These are phyloP conservation scores for Xylariales sp. DNA, from an alignment of 2,329 filamentous ascomycete species.

Conservation along the genomic window DNA sequence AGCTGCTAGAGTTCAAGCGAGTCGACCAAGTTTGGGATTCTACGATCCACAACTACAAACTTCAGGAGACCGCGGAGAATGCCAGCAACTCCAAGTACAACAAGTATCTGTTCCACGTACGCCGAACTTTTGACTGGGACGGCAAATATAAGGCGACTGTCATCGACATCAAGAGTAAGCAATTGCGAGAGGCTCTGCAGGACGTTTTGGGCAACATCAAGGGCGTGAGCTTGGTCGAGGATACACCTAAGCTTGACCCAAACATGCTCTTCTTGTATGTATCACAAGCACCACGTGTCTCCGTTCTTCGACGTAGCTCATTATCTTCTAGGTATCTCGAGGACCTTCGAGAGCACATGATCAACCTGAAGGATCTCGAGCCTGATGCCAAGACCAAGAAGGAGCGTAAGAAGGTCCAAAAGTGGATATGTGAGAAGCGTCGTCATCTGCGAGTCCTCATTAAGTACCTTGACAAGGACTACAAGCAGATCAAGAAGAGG, in stretches of 20 bases:
- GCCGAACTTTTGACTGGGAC: conserved; percentile 78
- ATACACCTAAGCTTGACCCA: conserved; percentile 68
- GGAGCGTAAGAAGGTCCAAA: conserved; percentile 57
- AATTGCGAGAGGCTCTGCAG: conserved; percentile 64
- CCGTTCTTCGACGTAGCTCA: too few relatives aligned
- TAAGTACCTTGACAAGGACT: conserved; percentile 78
- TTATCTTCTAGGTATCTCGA: conserved; percentile 63
- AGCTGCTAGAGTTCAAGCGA: conserved; percentile 39
- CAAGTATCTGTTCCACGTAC: conserved; percentile 77
- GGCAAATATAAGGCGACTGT: conserved; percentile 69
- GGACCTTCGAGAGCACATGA: conserved; percentile 62
- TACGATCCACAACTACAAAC: conserved; percentile 44
- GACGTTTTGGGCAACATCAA: conserved; percentile 73
- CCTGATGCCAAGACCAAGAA: conserved; percentile 43
- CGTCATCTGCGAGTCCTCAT: conserved; percentile 68
- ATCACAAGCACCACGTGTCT: too few relatives aligned
- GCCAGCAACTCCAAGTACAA: conserved; percentile 57
- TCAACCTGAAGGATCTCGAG: conserved; percentile 58
- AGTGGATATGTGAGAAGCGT: conserved; percentile 53
- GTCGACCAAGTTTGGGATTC: conserved; percentile 53
- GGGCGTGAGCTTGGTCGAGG: conserved; percentile 74
- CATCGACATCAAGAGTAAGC: conserved; percentile 82
- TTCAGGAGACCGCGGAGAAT: conserved; percentile 49
- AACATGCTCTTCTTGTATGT: conserved; percentile 63
- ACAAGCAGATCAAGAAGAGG: conserved; percentile 67